Evolutionary conservation across 2,329 filamentous ascomycete species (phyloP), one percentile per base, ranked within the genome.

Genomic region (Penicillium verrucosum): DNA sequence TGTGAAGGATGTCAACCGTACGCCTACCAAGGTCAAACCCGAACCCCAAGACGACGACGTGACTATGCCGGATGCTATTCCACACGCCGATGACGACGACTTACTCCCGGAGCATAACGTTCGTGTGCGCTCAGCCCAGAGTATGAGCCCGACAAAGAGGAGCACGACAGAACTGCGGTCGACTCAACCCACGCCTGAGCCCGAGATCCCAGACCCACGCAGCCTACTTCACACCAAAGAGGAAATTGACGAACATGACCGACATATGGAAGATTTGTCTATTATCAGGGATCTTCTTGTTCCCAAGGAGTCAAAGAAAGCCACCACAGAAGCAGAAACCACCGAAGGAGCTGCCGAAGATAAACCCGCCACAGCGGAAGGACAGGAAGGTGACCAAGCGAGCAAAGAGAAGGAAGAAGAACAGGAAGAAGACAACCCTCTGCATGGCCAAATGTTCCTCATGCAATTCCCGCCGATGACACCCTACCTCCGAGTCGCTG

Each of bases 381-480:
- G 61, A 62, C 51, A 62, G 34, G 54, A 50, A 12, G 52, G 62
- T 23, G 36, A 59, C n/a, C 59, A 57, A 38, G 50, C 59, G 8
- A 60, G 54, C 21, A 54, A 61, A 32, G 59, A 61, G 10, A 57
- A 64, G 14, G 58, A 65, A 46, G 65, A 62, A 11, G 52, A 60
- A n/a, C 14, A 36, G 14, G 62, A 64, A 32, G 60, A 65, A 25
- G 57, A 68, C 21, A 61, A 60, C n/a, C 70, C 75, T 41, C 75
- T 79, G 18, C 73, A 81, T 36, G 81, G 85, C 52, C 80, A 81
- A 56, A 77, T 85, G 51, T 87, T 87, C 68, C 76, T 87, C 50
- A 83, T 87, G 69, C 85, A 87, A 69, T 81, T 87, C 64, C 85
- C 85, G 12, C 84, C 85, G 0, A 77, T 85, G 56, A 81, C 86